A percentile compares a stretch with the other conserved stretches of the same genome.
phyloP scores from a whole-genome alignment of 768 basidiomycete species.

The Lactarius deliciosus region DNA sequence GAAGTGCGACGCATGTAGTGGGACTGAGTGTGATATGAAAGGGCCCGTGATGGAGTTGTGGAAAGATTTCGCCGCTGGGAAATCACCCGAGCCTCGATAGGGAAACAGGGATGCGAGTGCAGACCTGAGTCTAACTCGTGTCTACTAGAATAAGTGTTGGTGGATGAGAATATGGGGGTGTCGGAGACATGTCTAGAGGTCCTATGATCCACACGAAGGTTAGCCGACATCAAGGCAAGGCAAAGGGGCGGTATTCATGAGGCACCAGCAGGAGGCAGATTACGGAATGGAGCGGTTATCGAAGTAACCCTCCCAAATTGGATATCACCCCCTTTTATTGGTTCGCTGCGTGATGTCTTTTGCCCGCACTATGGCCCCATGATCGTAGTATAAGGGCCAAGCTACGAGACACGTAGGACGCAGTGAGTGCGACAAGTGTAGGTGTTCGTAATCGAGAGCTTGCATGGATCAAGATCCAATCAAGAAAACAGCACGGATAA shows the following conservation, averaged over 20 bases:
- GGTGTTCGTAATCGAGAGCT: background rate
- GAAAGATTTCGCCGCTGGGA: background rate
- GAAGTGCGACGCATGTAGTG: background rate
- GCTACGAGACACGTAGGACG: background rate
- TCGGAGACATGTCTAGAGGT: background rate
- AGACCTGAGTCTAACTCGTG: background rate
- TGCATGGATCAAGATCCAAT: background rate
- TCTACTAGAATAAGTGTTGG: background rate
- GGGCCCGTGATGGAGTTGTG: background rate
- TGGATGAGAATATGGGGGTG: background rate
- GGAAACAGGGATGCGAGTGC: background rate
- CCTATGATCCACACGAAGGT: background rate
- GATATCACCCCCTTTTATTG: background rate
- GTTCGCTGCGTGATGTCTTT: background rate
- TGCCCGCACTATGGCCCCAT: background rate
- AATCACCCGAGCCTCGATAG: background rate
- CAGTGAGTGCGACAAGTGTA: background rate
- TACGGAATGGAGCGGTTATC: conserved; percentile 2
- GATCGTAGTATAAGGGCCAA: background rate
- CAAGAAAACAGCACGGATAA: conserved; percentile 8
- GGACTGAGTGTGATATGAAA: conserved; percentile 14
- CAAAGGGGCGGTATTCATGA: conserved; percentile 16
- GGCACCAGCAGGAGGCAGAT: conserved; percentile 4
- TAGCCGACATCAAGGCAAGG: conserved; percentile 12
- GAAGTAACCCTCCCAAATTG: background rate